Conservation (phyloP, 2,329 filamentous ascomycete genomes). For the Beauveria bassiana region DNA sequence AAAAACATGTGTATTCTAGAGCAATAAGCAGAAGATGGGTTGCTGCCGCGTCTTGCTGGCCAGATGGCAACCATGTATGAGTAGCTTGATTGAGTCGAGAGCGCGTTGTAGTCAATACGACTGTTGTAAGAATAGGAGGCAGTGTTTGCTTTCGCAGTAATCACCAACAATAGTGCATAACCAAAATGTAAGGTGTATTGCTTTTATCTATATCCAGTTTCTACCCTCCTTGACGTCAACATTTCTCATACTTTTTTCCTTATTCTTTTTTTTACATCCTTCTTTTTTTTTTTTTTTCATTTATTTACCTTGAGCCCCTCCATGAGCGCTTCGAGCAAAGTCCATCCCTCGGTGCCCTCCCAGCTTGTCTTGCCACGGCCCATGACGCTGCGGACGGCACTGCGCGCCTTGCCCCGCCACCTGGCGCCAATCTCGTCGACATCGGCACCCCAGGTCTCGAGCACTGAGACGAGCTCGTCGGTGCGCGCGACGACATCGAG, state of each 20-base stretch:
- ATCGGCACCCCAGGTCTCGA: constrained; percentile 68
- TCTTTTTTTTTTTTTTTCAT: neutral
- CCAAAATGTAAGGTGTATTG: neutral
- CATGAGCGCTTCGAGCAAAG: constrained; percentile 47
- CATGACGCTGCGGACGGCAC: constrained; percentile 74
- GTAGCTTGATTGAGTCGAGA: neutral
- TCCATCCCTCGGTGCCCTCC: constrained; percentile 70
- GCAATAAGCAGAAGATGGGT: neutral
- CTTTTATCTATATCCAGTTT: neutral
- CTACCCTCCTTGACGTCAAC: neutral
- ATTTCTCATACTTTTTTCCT: too few species aligned
- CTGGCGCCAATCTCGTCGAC: constrained; percentile 62
- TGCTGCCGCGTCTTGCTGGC: neutral
- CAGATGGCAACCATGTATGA: neutral
- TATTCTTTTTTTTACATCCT: too few species aligned
- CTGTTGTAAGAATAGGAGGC: neutral
- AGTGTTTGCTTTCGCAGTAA: neutral
- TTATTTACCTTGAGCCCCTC: constrained; percentile 40
- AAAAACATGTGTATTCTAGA: neutral
- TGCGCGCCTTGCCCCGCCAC: constrained; percentile 86
- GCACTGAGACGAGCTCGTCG: constrained; percentile 70
- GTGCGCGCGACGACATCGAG: constrained; percentile 68
- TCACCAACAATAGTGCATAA: neutral
- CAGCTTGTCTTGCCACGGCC: constrained; percentile 73
- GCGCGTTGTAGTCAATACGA: neutral